These are phyloP conservation scores for Vanderwaltozyma tropicalis DNA, from an alignment of 805 yeast genomes.

Conservation along the genomic window DNA sequence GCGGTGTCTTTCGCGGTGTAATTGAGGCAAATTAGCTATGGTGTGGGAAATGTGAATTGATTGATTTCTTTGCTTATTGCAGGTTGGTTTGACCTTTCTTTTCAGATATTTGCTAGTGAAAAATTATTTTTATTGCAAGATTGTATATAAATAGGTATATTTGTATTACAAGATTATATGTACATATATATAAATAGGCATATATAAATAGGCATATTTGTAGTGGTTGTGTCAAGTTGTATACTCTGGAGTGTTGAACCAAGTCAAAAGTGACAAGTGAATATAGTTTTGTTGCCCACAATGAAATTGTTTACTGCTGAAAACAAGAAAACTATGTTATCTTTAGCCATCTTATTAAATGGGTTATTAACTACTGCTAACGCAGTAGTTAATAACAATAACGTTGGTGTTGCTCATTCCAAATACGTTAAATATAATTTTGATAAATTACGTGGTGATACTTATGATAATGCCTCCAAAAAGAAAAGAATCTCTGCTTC, in stretches of 20 bases:
- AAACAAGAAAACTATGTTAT: neutral
- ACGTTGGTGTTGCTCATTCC: neutral
- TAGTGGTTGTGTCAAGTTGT: too few species aligned
- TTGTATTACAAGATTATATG: too few species aligned
- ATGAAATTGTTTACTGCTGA: neutral
- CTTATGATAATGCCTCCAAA: constrained; percentile 4
- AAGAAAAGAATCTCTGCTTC: constrained; percentile 3
- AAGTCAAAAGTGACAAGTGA: neutral
- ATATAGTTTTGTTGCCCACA: too few species aligned
- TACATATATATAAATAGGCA: too few species aligned
- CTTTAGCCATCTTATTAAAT: neutral
- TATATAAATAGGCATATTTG: too few species aligned
- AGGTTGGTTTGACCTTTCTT: too few species aligned
- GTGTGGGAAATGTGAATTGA: too few species aligned
- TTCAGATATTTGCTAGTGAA: too few species aligned
- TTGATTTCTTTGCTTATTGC: too few species aligned
- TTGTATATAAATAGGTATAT: too few species aligned
- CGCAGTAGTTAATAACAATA: neutral
- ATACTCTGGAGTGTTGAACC: too few species aligned
- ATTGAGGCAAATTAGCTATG: neutral
- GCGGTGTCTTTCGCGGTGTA: neutral
- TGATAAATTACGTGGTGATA: constrained; percentile 18
- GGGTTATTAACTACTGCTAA: neutral
- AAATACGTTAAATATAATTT: constrained; percentile 12
- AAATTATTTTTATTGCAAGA: too few species aligned